These are phyloP conservation scores for Malassezia vespertilionis DNA, from an alignment of 1,284 basidiomycete genomes.

Conservation along the genomic window DNA sequence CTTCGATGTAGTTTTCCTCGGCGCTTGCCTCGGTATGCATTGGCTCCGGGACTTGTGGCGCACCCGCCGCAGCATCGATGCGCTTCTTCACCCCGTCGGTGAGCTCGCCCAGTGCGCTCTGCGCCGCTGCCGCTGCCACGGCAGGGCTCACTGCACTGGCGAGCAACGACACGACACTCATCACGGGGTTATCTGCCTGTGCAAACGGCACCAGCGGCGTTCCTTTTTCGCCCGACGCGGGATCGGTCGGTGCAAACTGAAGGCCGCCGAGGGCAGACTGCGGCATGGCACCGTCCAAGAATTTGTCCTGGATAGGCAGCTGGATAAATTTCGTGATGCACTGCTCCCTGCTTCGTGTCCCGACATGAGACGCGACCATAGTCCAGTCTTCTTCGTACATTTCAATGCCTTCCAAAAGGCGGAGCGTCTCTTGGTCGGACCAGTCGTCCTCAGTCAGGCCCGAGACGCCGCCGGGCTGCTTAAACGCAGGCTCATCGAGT, in stretches of 20 bases:
- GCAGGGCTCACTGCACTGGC: conserved; percentile 82
- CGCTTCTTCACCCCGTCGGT: conserved; percentile 36
- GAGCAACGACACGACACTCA: conserved; percentile 95
- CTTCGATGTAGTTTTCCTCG: neutral
- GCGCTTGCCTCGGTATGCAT: conserved; percentile 19
- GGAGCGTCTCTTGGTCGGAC: conserved; percentile 79
- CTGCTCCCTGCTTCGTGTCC: conserved; percentile 77
- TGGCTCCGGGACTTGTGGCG: conserved; percentile 28
- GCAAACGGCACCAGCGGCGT: conserved; percentile 60
- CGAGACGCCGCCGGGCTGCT: conserved; percentile 48
- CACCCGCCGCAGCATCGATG: conserved; percentile 26
- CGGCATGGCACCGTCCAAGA: conserved; percentile 52
- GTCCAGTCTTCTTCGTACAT: conserved; percentile 98
- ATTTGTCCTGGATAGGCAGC: conserved; percentile 90
- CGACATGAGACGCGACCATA: conserved; percentile 79
- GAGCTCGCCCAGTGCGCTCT: conserved; percentile 63
- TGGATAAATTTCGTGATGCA: conserved; percentile 92
- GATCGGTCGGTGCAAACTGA: conserved; percentile 52
- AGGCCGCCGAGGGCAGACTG: conserved; percentile 60
- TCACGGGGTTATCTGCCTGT: conserved; percentile 89
- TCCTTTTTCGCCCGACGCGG: conserved; percentile 12
- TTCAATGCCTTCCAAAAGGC: conserved; percentile 85
- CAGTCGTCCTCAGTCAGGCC: conserved; percentile 61
- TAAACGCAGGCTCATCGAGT: conserved; percentile 54
- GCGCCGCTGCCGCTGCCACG: conserved; percentile 84